Base-by-base conservation (phyloP, 768 basidiomycete genomes). In the Flagelloscypha sp. region DNA sequence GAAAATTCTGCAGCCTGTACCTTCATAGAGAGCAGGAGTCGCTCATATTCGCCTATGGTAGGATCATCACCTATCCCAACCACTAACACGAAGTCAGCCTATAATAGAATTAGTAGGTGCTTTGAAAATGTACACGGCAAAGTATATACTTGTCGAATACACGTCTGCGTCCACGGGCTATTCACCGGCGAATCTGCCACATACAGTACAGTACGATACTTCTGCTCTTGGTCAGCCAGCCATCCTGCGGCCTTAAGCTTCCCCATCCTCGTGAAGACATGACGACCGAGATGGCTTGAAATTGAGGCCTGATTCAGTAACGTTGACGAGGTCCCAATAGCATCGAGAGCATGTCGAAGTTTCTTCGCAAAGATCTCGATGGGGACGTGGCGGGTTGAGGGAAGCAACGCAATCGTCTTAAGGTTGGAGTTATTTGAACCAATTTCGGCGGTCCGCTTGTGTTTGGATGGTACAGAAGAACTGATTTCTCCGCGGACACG, bases 141-240 rank as follows among this genome's bases (percentile, higher is more conserved):
- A 33, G 37, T 17, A 20, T 48, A 23, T 44, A 84, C 86, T 69
- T 97, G 94, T 17, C 90, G 76, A 43, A 99, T 93, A 55, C 93
- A 98, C 1, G 92, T 98, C 58, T 97, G 85, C 20, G 94, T 98
- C 95, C 95, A 99, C 13, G 89, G 84, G 40, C 88, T 93, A 38
- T 77, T 86, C 23, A 94, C 90, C 0, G 93, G 80, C 0, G 94
- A 90, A 58, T 99, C 93, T 6, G 87, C 94, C 21, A 99, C 89
- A 52, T 98, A 98, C 11, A 99, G 71, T 1, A 98, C 93, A 3
- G 79, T 95, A 19, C 89, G 74, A 52, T 84, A 95, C 50, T 86
- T 75, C 61, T 97, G 88, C 55, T 97, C 92, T 53, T 84, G 83
- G 56, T 98, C 93, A 11, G 94, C 89, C 6, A 99, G 65, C 95